Evolutionary conservation across 2,329 filamentous ascomycete species (phyloP).

Genomic region (Cadophora gregata): DNA sequence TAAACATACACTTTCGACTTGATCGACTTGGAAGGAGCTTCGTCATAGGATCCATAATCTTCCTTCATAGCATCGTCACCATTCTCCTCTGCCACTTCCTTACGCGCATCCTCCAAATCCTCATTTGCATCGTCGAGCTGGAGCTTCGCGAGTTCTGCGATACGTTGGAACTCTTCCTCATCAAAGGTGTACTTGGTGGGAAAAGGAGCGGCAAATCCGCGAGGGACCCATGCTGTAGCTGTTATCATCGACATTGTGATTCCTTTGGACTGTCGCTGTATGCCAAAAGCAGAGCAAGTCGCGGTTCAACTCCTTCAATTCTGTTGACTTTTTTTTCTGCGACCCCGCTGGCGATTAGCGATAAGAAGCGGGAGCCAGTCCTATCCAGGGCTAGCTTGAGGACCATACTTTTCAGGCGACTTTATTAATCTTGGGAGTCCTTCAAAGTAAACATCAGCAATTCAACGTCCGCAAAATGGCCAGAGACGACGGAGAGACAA

Average conservation of each 20-base stretch:
- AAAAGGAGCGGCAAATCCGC: slow-evolving; percentile 63
- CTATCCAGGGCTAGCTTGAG: not conserved
- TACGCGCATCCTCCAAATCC: slow-evolving; percentile 69
- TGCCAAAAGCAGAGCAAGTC: not conserved
- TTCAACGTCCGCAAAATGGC: slow-evolving; percentile 43
- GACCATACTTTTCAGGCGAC: not conserved
- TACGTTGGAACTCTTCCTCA: slow-evolving; percentile 62
- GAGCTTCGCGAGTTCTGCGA: slow-evolving; percentile 62
- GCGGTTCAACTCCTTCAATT: not conserved
- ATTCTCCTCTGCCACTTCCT: slow-evolving; percentile 42
- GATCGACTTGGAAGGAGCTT: slow-evolving; percentile 39
- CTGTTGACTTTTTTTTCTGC: not conserved
- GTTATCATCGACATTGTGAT: slow-evolving; percentile 58
- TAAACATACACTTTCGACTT: slow-evolving; percentile 50
- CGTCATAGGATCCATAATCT: slow-evolving; percentile 44
- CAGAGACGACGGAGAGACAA: slow-evolving; percentile 49
- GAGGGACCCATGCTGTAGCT: slow-evolving; percentile 63
- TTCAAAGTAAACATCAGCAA: not conserved
- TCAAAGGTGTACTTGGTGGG: slow-evolving; percentile 63
- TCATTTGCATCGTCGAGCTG: slow-evolving; percentile 89
- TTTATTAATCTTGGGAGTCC: not conserved
- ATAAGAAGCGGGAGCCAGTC: slow-evolving; percentile 18
- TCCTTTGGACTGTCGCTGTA: not conserved
- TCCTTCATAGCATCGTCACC: slow-evolving; percentile 47
- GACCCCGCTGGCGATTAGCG: slow-evolving; percentile 10